These are phyloP conservation scores for Colletotrichum shisoi DNA, from an alignment of 2,329 filamentous ascomycete genomes.

Conservation along the genomic window DNA sequence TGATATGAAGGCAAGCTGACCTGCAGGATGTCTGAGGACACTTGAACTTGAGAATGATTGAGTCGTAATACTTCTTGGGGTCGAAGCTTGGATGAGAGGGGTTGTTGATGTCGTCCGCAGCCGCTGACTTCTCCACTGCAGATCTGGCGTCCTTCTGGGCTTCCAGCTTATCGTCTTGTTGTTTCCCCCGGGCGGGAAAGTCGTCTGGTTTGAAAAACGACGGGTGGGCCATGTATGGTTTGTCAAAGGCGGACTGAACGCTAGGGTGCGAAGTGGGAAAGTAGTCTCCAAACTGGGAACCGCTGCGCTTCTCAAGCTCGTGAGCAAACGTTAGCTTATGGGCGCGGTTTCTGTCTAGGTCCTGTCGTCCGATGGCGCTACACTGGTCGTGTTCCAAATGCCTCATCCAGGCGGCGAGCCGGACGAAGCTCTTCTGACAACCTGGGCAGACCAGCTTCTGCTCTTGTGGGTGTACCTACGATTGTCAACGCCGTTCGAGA, in stretches of 20 bases:
- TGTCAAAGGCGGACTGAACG: conserved; percentile 28
- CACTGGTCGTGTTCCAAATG: conserved; percentile 59
- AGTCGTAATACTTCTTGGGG: conserved; percentile 56
- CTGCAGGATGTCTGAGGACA: conserved; percentile 64
- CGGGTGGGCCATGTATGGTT: conserved; percentile 28
- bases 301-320: conserved; percentile 42
- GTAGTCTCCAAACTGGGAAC: conserved; percentile 40
- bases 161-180: conserved; percentile 41
- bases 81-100: conserved; percentile 59
- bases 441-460: conserved; percentile 58
- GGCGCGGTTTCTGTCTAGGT: conserved; percentile 49
- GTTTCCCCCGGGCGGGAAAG: conserved; percentile 32
- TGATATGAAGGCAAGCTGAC: conserved; percentile 47
- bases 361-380: conserved; percentile 45
- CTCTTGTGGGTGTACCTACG: conserved; percentile 50
- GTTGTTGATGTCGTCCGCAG: conserved; percentile 49
- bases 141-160: conserved; percentile 44
- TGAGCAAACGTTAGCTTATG: conserved; percentile 50
- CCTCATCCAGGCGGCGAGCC: conserved; percentile 50
- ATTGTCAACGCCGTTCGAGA: conserved; percentile 28
- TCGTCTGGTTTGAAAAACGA: conserved; percentile 34
- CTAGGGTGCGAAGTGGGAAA: conserved; percentile 28
- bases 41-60: conserved; percentile 54
- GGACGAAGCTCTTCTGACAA: conserved; percentile 52
- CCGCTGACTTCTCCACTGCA: conserved; percentile 40